Base-by-base conservation (phyloP, 2,329 filamentous ascomycete genomes). In the Pleoardoris graminearum region DNA sequence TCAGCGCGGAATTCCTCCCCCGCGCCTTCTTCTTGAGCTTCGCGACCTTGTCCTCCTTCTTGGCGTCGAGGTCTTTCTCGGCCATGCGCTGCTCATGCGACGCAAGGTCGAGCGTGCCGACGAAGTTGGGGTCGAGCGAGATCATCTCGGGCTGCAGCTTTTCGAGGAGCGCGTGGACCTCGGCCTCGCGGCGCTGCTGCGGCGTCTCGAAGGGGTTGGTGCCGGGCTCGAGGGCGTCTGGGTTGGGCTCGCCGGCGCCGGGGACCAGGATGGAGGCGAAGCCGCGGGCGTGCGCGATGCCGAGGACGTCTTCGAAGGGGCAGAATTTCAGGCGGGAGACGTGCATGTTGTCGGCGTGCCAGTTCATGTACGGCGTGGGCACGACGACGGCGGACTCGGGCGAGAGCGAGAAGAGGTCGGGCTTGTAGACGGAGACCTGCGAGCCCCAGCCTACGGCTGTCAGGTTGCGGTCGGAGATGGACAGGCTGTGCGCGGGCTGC, bases 81-180 rank as follows among this genome's bases (percentile, higher is more conserved):
- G 85, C 85, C 67, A 85, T 82, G 43, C 87, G 82, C 77, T 94
- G 87, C 76, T 89, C 82, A 55, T 92, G 85, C 30, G 88, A 90
- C 45, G 89, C 84, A 51, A 91, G 79, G 70, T 99, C 92, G 27
- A 99, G 80, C 62, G 86, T 90, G 50, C 94, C 94, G 64, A 99
- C 85, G 69, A 91, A 95, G 74, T 94, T 89, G 62, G 94, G 93
- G 70, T 99, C 88, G 19, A 99, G 80, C 1, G 91, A 90, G 58
- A 99, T 99, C 91, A 97, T 99, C 69, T 96, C 93, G 3, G 94
- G 93, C 67, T 92, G 86, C 42, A 99, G 81, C 79, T 99, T 99
- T 80, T 95, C 96, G 64, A 99, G 84, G 59, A 99, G 81, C 11
- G 84, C 81, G 78, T 89, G 91, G 72, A 99, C 91, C 75, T 99